Evolutionary conservation across 1,284 basidiomycete species (phyloP).

Genomic region (Irpex sp.): DNA sequence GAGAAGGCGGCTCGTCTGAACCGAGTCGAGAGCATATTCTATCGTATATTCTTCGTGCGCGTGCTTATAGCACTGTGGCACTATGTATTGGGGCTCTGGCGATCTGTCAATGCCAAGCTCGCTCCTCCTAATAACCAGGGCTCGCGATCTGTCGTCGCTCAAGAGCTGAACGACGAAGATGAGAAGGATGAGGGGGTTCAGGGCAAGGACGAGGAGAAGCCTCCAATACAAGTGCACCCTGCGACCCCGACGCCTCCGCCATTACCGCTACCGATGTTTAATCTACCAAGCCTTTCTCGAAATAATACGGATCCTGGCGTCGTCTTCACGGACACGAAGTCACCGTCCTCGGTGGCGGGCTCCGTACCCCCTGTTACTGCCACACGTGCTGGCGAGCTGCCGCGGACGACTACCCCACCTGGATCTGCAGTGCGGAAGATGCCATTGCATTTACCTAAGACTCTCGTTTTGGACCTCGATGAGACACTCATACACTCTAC

Average conservation of each 20-base stretch:
- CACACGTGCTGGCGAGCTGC: conserved; percentile 25
- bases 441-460: conserved; percentile 75
- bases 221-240: conserved; percentile 21
- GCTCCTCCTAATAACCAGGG: conserved; percentile 1
- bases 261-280: conserved; percentile 11
- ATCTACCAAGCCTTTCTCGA: conserved; percentile 5
- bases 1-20: conserved; percentile 20
- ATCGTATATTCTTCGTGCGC: conserved; percentile 47
- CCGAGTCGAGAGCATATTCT: conserved; percentile 28
- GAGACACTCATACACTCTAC: conserved; percentile 99
- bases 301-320: conserved; percentile 19
- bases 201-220: conserved; percentile 31
- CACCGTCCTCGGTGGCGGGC: conserved; percentile 12
- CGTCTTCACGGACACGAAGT: conserved; percentile 19
- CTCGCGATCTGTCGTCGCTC: conserved; percentile 18
- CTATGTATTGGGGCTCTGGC: conserved; percentile 42
- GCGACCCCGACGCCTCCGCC: conserved; percentile 19
- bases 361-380: conserved; percentile 18
- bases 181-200: conserved; percentile 39
- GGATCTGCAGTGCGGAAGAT: conserved; percentile 44
- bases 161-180: conserved; percentile 28
- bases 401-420: conserved; percentile 45
- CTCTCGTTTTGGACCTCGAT: conserved; percentile 92
- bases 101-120: conserved; percentile 28
- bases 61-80: conserved; percentile 48